Percentiles rank a stretch among this genome's conserved stretches.
Conservation (phyloP, 2,329 filamentous ascomycete species). For the Pochonia chlamydosporia region DNA sequence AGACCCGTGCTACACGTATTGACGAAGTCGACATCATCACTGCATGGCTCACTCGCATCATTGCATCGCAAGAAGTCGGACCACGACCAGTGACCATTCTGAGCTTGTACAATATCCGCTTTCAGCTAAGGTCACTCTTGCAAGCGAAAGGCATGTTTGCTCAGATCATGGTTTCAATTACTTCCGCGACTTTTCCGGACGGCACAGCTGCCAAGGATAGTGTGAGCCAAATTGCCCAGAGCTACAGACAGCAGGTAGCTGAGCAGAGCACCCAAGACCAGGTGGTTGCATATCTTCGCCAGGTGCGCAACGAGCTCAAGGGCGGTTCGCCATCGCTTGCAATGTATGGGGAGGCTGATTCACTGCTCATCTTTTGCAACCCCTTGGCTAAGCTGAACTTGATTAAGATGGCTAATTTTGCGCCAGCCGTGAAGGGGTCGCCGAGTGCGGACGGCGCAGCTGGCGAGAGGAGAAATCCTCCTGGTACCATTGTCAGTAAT, state of each 20-base stretch:
- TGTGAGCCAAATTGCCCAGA: constrained; percentile 21
- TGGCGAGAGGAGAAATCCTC: too few relatives aligned
- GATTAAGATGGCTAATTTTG: constrained; percentile 5
- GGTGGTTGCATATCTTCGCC: background rate
- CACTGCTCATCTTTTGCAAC: constrained; percentile 2
- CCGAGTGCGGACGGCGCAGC: background rate
- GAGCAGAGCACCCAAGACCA: constrained; percentile 2
- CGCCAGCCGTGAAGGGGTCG: background rate
- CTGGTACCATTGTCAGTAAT: constrained; percentile 1
- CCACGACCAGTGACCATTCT: constrained; percentile 18
- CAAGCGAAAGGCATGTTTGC: constrained; percentile 15
- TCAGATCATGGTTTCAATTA: constrained; percentile 18
- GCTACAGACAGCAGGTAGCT: background rate
- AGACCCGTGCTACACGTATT: too few relatives aligned
- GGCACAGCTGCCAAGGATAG: constrained; percentile 17
- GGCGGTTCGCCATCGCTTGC: background rate
- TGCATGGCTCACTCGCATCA: constrained; percentile 30
- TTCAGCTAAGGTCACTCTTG: constrained; percentile 15
- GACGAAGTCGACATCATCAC: constrained; percentile 41
- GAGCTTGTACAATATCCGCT: constrained; percentile 20
- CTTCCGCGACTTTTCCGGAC: constrained; percentile 13
- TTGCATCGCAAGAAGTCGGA: constrained; percentile 15
- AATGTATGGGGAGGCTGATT: constrained; percentile 2
- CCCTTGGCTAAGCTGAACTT: constrained; percentile 2
- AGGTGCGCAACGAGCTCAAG: background rate